Conservation (phyloP, 768 basidiomycete genomes). For the Pleurotus cornucopiae region DNA sequence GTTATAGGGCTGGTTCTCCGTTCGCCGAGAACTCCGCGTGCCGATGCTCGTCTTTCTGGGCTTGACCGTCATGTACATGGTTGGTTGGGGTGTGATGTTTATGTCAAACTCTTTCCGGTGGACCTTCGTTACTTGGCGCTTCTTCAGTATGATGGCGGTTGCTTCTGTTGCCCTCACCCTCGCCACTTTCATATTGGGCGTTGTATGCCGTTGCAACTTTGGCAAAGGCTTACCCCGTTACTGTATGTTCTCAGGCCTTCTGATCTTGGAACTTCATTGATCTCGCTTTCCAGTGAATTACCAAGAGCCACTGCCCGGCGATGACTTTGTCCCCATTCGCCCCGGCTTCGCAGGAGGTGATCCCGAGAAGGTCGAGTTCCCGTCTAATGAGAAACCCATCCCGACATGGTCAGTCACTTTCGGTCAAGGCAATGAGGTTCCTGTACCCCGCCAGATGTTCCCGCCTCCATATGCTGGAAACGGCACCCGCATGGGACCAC, state of each 20-base stretch:
- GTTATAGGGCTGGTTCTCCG: constrained; percentile 68
- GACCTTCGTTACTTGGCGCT: constrained; percentile 70
- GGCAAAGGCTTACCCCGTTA: constrained; percentile 68
- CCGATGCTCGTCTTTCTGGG: constrained; percentile 62
- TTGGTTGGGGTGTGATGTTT: constrained; percentile 73
- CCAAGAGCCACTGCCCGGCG: constrained; percentile 42
- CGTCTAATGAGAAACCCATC: constrained; percentile 44
- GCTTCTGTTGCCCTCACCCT: constrained; percentile 56
- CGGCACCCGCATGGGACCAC: constrained; percentile 32
- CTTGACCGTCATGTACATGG: constrained; percentile 57
- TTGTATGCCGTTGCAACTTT: constrained; percentile 71
- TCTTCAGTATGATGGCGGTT: constrained; percentile 63
- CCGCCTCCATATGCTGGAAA: constrained; percentile 15
- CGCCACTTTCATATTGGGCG: constrained; percentile 52
- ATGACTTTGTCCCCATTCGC: constrained; percentile 20
- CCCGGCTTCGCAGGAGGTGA: constrained; percentile 32
- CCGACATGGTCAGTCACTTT: constrained; percentile 49
- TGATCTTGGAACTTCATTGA: constrained; percentile 11
- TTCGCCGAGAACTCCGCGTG: constrained; percentile 58
- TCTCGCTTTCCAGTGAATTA: constrained; percentile 41
- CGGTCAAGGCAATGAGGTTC: constrained; percentile 28
- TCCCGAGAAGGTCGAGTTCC: constrained; percentile 61
- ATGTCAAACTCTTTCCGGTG: constrained; percentile 68
- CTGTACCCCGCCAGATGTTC: constrained; percentile 35
- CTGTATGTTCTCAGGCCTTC: constrained; percentile 37